Percentiles rank a stretch among this genome's conserved stretches.
Evolutionary conservation across 2,329 filamentous ascomycete species (phyloP).

Genomic region (Aspergillus intermedius): DNA sequence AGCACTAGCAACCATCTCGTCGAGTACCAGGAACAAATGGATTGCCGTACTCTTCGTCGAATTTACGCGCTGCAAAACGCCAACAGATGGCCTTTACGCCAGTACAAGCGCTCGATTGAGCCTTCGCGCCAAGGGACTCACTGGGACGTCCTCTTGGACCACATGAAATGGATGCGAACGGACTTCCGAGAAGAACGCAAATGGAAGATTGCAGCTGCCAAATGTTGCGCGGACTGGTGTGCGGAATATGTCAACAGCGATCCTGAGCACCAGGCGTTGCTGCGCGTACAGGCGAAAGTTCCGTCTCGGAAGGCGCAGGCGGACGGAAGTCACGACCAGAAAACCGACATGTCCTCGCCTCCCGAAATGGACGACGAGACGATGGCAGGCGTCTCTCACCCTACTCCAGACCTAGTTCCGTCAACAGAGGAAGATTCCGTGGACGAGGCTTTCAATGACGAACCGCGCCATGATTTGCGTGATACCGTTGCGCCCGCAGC

Average conservation of each 20-base stretch:
- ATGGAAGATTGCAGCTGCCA: conserved; percentile 80
- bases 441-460: conserved; percentile 42
- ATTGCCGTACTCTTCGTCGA: conserved; percentile 74
- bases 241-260: conserved; percentile 69
- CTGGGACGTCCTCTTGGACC: conserved; percentile 77
- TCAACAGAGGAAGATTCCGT: conserved; percentile 56
- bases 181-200: conserved; percentile 92
- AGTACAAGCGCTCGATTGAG: conserved; percentile 77
- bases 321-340: conserved; percentile 14
- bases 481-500: conserved; percentile 58
- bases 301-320: conserved; percentile 19
- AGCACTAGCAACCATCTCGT: conserved; percentile 79
- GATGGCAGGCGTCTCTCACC: conserved; percentile 34
- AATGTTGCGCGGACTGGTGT: conserved; percentile 73
- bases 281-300: conserved; percentile 57
- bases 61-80: conserved; percentile 88
- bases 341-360: conserved; percentile 25
- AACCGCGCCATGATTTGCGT: conserved; percentile 38
- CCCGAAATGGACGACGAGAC: conserved; percentile 26
- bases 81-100: conserved; percentile 86
- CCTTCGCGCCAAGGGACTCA: conserved; percentile 70
- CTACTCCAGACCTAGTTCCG: conserved; percentile 62
- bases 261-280: conserved; percentile 54
- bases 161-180: conserved; percentile 97
- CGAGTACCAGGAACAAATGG: conserved; percentile 77